phyloP scores from a whole-genome alignment of 2,329 filamentous ascomycete species.

The Ascocoryne sarcoides region DNA sequence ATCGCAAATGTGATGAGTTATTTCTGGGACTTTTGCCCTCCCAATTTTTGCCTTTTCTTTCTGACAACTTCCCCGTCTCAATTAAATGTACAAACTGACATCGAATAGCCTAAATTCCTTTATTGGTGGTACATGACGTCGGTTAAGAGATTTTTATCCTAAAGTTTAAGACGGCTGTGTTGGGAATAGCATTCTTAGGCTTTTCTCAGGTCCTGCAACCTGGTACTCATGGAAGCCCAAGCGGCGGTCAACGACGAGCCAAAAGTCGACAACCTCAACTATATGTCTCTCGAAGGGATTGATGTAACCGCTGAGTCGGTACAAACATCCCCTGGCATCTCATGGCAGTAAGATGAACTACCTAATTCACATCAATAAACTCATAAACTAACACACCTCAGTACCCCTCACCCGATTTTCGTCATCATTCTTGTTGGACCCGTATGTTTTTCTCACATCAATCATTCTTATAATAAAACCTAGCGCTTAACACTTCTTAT shows the following conservation, averaged over 20 bases:
- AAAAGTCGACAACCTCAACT: not conserved
- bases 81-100: not conserved
- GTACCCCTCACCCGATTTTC: slow-evolving; percentile 24
- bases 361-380: not conserved
- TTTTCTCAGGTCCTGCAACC: not conserved
- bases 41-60: not conserved
- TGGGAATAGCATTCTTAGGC: too few species aligned
- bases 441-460: too few species aligned
- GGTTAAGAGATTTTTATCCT: not conserved
- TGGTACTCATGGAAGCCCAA: too few species aligned
- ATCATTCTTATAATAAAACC: too few species aligned
- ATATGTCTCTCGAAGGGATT: slow-evolving; percentile 16
- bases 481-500: too few species aligned
- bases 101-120: not conserved
- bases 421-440: slow-evolving; percentile 23
- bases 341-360: slow-evolving; percentile 27
- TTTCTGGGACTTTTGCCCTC: not conserved
- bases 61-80: not conserved
- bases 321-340: slow-evolving; percentile 16
- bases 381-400: slow-evolving; percentile 6
- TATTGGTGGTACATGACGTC: not conserved
- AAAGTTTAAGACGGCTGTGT: too few species aligned
- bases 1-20: not conserved
- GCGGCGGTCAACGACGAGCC: too few species aligned
- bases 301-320: slow-evolving; percentile 19